A percentile compares a stretch with the other conserved stretches of the same genome.
These are phyloP conservation scores for Nicotiana knightiana DNA, from an alignment of 257 asterid genomes.

Conservation along the genomic window DNA sequence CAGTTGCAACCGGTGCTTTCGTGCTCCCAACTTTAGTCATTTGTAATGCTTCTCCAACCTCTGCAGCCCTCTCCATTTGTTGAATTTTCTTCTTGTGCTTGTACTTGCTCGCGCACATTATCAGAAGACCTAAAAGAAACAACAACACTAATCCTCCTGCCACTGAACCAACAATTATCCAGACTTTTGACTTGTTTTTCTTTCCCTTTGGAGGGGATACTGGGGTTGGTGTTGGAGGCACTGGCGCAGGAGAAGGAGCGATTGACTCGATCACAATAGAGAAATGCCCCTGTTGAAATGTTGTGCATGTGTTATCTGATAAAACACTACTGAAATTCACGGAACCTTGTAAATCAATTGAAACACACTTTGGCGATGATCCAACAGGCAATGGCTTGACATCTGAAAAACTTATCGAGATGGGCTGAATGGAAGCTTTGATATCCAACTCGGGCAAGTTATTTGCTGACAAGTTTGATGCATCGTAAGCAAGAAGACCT, in stretches of 20 bases:
- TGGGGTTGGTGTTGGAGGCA: slow-evolving; percentile 4
- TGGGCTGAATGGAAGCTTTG: slow-evolving; percentile 40
- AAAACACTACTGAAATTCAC: slow-evolving; percentile 39
- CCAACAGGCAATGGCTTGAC: slow-evolving; percentile 28
- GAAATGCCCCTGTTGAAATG: slow-evolving; percentile 65
- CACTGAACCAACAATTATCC: slow-evolving; percentile 50
- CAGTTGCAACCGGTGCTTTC: slow-evolving; percentile 41
- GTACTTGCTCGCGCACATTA: slow-evolving; percentile 33
- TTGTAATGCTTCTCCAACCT: slow-evolving; percentile 38
- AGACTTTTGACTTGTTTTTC: slow-evolving; percentile 14
- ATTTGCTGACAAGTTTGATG: slow-evolving; percentile 37
- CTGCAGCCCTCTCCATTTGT: slow-evolving; percentile 72
- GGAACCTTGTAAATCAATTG: slow-evolving; percentile 39
- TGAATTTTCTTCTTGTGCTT: slow-evolving; percentile 44
- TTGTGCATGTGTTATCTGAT: slow-evolving; percentile 36
- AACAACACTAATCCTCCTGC: slow-evolving; percentile 44
- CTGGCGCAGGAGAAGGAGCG: slow-evolving; percentile 33
- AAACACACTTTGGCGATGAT: slow-evolving; percentile 45
- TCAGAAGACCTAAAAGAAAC: slow-evolving; percentile 34
- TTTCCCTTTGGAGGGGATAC: slow-evolving; percentile 17
- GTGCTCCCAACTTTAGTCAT: slow-evolving; percentile 40
- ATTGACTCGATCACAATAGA: slow-evolving; percentile 49
- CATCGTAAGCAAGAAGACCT: slow-evolving; percentile 69
- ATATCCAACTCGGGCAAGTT: slow-evolving; percentile 42
- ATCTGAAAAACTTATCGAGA: slow-evolving; percentile 42